These are phyloP conservation scores for Selenicereus undatus DNA, from an alignment of 148 eudicot genomes.

Conservation along the genomic window DNA sequence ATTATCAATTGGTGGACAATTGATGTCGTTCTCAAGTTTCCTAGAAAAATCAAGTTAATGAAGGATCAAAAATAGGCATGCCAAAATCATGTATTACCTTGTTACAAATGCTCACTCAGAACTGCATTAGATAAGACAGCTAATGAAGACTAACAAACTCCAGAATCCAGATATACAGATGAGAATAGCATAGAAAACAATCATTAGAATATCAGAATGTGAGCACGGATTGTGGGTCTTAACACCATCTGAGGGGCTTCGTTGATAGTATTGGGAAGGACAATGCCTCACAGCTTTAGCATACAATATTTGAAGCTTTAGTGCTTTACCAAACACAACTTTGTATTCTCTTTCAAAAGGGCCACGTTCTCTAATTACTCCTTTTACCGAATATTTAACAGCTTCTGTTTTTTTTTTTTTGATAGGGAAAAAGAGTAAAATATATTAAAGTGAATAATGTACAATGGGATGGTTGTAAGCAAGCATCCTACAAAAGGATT, in stretches of 20 bases:
- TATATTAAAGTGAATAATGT: no score
- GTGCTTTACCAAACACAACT: neutral
- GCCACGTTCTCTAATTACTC: neutral
- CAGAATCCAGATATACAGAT: neutral
- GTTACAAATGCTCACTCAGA: neutral
- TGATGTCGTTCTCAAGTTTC: neutral
- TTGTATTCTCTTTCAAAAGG: neutral
- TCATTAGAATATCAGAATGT: no score
- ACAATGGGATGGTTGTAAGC: no score
- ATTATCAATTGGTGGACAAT: conserved; percentile 1
- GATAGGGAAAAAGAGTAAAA: no score
- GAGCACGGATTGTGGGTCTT: neutral
- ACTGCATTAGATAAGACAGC: neutral
- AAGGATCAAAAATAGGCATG: neutral
- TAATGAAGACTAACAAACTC: neutral
- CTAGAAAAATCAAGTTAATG: neutral
- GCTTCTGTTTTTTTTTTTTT: neutral
- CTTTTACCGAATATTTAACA: neutral
- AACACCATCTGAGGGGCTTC: neutral
- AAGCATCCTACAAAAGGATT: no score
- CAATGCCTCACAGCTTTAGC: neutral
- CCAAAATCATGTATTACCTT: neutral
- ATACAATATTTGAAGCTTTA: no score
- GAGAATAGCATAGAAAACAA: neutral
- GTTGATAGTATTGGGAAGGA: neutral